A percentile compares a stretch with the other conserved stretches of the same genome.
Evolutionary conservation across 352 stramenopile genomes (phyloP).

Genomic region (Phytophthora vignae): DNA sequence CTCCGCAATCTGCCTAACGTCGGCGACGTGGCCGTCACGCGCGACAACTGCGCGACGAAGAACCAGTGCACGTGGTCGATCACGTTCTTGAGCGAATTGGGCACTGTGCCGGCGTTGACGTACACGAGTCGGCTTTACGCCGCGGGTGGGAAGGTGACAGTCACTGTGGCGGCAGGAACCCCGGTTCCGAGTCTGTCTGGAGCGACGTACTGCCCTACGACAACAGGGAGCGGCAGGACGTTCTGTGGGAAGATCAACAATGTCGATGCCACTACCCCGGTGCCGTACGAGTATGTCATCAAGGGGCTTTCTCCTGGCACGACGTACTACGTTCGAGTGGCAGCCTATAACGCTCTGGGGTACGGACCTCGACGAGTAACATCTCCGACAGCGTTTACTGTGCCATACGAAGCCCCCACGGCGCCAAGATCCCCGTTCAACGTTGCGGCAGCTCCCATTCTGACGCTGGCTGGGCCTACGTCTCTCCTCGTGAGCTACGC

Average conservation of each 20-base stretch:
- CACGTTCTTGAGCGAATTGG: slow-evolving; percentile 81
- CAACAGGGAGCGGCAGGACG: slow-evolving; percentile 36
- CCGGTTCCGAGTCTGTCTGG: slow-evolving; percentile 48
- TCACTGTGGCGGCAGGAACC: slow-evolving; percentile 43
- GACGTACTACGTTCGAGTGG: slow-evolving; percentile 78
- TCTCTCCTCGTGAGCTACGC: slow-evolving; percentile 85
- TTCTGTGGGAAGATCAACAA: slow-evolving; percentile 44
- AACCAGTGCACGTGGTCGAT: slow-evolving; percentile 84
- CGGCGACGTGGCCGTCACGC: slow-evolving; percentile 86
- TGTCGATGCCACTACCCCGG: slow-evolving; percentile 21
- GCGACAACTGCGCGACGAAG: slow-evolving; percentile 42
- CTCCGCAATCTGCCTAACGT: slow-evolving; percentile 96
- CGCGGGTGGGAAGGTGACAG: slow-evolving; percentile 40
- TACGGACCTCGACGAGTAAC: slow-evolving; percentile 67
- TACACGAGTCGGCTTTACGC: slow-evolving; percentile 62
- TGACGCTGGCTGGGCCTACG: slow-evolving; percentile 74
- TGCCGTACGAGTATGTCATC: slow-evolving; percentile 67
- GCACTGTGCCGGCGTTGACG: slow-evolving; percentile 54
- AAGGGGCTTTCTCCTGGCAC: slow-evolving; percentile 58
- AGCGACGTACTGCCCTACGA: slow-evolving; percentile 60
- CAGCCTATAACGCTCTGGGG: slow-evolving; percentile 70
- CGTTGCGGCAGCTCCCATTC: slow-evolving; percentile 52
- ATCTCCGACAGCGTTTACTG: slow-evolving; percentile 60
- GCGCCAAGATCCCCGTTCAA: slow-evolving; percentile 73
- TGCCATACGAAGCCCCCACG: slow-evolving; percentile 72